Conservation (phyloP, 2,329 filamentous ascomycete genomes). For the Neopestalotiopsis sp. region DNA sequence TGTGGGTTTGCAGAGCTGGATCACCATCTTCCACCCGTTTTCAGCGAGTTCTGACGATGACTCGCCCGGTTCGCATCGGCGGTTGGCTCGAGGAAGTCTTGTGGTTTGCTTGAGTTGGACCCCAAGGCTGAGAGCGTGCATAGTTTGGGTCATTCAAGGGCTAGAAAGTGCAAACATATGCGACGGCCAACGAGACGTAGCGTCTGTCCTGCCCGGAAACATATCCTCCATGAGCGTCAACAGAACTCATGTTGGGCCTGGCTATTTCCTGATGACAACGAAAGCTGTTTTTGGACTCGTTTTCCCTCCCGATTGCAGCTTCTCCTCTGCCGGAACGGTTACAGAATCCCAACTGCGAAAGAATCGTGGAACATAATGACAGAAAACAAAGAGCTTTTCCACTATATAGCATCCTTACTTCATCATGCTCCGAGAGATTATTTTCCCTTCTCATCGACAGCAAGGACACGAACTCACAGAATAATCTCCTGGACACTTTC, state of each 20-base stretch:
- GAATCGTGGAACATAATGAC: not conserved
- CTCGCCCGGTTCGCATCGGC: no score
- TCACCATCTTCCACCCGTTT: not conserved
- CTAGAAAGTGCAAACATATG: no score
- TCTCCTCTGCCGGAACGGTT: not conserved
- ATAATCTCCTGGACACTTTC: no score
- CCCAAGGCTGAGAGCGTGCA: no score
- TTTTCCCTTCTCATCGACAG: no score
- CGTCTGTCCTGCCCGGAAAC: not conserved
- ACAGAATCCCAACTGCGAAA: not conserved
- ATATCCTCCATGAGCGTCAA: no score
- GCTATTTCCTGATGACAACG: not conserved
- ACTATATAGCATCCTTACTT: not conserved
- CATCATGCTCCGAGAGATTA: not conserved
- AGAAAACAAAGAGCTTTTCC: not conserved
- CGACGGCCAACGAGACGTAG: no score
- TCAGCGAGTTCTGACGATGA: no score
- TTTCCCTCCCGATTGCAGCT: not conserved
- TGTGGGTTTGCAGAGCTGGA: not conserved
- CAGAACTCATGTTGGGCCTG: not conserved
- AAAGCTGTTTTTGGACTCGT: not conserved
- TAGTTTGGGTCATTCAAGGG: no score
- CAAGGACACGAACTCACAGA: not conserved
- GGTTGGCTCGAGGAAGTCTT: no score
- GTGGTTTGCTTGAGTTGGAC: no score